These are phyloP conservation scores for Sporothrix mexicana DNA, from an alignment of 2,329 filamentous ascomycete species.

Conservation along the genomic window DNA sequence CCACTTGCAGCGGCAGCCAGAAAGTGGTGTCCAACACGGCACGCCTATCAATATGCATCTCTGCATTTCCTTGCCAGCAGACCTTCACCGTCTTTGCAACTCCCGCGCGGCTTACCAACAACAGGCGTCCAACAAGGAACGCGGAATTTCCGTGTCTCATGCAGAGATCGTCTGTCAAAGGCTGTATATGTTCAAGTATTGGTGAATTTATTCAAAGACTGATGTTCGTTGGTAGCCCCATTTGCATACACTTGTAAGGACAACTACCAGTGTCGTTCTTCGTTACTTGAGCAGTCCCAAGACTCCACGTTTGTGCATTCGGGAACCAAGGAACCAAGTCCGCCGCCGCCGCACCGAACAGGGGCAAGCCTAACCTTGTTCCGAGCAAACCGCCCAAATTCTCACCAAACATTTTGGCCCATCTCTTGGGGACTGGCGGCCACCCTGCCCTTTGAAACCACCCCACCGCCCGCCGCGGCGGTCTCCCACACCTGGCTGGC, in stretches of 20 bases:
- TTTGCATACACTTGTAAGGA: not conserved
- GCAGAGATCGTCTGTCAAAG: not conserved
- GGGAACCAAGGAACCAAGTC: constrained; percentile 24
- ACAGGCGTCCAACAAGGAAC: not conserved
- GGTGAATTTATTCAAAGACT: not conserved
- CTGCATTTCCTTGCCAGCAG: not conserved
- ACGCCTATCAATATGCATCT: not conserved
- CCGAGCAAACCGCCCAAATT: not conserved
- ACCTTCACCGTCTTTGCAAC: constrained; percentile 11
- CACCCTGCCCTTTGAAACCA: not conserved
- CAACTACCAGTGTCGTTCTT: not conserved
- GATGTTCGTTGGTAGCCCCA: not conserved
- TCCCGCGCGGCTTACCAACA: constrained; percentile 8
- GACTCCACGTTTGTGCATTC: constrained; percentile 19
- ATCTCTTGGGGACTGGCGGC: constrained; percentile 1
- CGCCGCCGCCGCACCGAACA: constrained; percentile 21
- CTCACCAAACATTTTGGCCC: not conserved
- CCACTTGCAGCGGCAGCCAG: constrained; percentile 16
- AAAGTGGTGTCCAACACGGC: not conserved
- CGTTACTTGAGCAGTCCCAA: not conserved
- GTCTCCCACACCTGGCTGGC: not conserved
- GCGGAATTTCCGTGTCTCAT: constrained; percentile 22
- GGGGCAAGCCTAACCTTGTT: constrained; percentile 4
- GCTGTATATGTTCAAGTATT: no score
- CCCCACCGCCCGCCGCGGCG: not conserved